These are phyloP conservation scores for Jaltomata sinuosa DNA, from an alignment of 257 asterid species.

Conservation along the genomic window DNA sequence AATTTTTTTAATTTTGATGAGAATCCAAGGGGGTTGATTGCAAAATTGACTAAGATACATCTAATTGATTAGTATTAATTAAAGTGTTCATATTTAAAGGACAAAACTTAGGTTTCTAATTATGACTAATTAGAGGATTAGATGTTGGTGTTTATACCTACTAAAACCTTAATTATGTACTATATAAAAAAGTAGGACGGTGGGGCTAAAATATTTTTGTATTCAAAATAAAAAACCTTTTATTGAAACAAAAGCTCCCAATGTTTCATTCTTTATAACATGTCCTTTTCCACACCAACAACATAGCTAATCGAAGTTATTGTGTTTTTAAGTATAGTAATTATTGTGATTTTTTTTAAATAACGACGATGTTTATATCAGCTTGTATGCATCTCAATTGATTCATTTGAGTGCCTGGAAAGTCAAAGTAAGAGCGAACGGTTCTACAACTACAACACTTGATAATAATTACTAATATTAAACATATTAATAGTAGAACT, in stretches of 20 bases:
- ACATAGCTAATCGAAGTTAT: neutral
- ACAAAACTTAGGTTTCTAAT: neutral
- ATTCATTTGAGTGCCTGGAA: no score
- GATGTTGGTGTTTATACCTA: neutral
- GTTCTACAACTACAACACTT: no score
- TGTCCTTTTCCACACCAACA: slow-evolving; percentile 10
- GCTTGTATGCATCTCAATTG: neutral
- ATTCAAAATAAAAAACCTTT: neutral
- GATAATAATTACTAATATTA: no score
- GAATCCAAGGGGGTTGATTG: neutral
- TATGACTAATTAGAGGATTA: neutral
- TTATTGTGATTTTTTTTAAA: neutral
- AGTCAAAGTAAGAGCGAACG: no score
- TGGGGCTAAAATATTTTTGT: neutral
- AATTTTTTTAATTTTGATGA: neutral
- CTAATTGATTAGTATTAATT: neutral
- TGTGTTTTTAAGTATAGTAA: neutral
- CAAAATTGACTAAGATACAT: neutral
- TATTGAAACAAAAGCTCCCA: neutral
- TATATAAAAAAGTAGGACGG: slow-evolving; percentile 5
- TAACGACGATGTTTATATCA: no score
- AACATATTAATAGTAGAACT: no score
- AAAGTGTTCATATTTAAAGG: neutral
- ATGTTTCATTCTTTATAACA: slow-evolving; percentile 8
- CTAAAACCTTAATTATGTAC: neutral